Evolutionary conservation across 441 rosid genomes (phyloP), one percentile per base, ranked within the genome.

Genomic region (Capsella rubella): DNA sequence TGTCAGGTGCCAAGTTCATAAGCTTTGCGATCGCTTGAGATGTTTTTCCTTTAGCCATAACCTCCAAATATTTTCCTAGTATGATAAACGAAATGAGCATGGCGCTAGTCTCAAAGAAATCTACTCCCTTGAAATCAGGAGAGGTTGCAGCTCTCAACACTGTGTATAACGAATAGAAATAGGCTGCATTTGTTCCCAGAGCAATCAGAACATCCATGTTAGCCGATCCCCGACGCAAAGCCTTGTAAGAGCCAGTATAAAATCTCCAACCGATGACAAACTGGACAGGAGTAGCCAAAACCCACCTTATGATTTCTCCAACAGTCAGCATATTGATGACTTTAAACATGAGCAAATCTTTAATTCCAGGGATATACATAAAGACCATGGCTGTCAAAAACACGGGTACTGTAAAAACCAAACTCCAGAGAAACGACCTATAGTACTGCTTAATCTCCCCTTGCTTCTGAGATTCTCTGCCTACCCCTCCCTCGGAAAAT

Each of bases 131-230:
- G 58, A 90, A 90, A 69, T 78, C 58, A 6, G 87, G 79, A 69
- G 94, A 85, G 3, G 84, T 80, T 53, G 97, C 90, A 69, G 97
- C 90, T 83, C 94, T 89, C 75, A 88, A 66, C 69, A 89, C 91
- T 0, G 90, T 80, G 67, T 92, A 94, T 12, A 86, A 81, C 0
- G 99, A 94, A 80, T 90, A 94, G 69, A 94, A 94, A 71, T 94
- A 94, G 13, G 99, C 97, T n/a, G 95, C 89, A 79, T 94, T 94
- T 25, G 99, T 94, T 77, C 99, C 99, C 58, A 94, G 67, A 2
- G 93, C 89, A 7, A 94, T 87, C 84, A 94, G 67, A 65, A 94
- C 99, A 77, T 94, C 99, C 99, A 94, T 94, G 62, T 94, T 94
- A 8, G 97, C 94, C 16, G 97, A 92, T 60, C 97, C 90, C 5